These are phyloP conservation scores for Capsicum pubescens DNA, from an alignment of 257 asterid species.

Conservation along the genomic window DNA sequence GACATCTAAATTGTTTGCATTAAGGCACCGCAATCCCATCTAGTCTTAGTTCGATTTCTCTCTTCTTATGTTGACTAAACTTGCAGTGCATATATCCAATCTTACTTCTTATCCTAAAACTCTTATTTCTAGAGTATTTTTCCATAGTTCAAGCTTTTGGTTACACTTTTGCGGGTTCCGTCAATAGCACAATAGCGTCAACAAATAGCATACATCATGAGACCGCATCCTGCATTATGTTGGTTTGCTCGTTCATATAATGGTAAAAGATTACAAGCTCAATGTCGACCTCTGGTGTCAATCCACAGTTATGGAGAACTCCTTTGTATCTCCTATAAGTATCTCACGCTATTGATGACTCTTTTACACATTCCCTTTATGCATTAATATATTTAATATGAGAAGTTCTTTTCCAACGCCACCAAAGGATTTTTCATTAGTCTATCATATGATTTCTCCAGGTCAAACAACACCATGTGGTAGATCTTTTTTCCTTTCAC, in stretches of 20 bases:
- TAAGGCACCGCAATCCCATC: background rate
- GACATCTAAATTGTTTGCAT: background rate
- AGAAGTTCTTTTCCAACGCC: background rate
- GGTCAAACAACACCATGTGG: background rate
- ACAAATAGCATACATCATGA: constrained; percentile 4
- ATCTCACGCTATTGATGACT: background rate
- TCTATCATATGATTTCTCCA: background rate
- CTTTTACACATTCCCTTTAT: background rate
- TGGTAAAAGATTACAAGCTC: background rate
- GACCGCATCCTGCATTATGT: background rate
- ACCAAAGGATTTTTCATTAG: background rate
- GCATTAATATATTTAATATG: background rate
- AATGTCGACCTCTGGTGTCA: background rate
- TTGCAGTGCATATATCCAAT: background rate
- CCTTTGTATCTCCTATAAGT: background rate
- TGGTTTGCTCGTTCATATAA: background rate
- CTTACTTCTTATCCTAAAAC: background rate
- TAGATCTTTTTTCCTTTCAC: background rate
- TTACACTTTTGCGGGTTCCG: background rate
- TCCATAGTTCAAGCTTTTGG: background rate
- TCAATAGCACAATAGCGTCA: background rate
- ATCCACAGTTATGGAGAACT: background rate
- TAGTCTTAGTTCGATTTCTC: background rate
- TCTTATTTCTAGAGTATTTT: background rate
- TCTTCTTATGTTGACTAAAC: background rate